Evolutionary conservation across 176 grass and related monocot genomes (phyloP).

Genomic region (Themeda triandra): DNA sequence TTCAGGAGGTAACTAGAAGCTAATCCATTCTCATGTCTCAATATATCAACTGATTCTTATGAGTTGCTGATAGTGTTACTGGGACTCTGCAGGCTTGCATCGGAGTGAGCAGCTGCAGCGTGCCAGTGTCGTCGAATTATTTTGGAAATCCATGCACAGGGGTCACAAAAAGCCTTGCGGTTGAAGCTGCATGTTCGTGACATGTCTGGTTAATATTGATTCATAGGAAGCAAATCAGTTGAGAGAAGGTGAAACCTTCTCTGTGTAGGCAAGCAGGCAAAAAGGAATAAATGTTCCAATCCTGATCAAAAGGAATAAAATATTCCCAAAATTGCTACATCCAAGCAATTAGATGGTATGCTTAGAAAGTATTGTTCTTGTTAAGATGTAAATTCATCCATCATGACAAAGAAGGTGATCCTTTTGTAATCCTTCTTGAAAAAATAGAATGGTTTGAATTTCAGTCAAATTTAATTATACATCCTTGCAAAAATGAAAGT

Average conservation of each 20-base stretch:
- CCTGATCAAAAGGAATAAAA: slow-evolving; percentile 33
- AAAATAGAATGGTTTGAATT: neutral
- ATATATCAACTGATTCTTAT: neutral
- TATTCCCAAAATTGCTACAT: neutral
- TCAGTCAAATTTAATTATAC: neutral
- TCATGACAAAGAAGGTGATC: slow-evolving; percentile 24
- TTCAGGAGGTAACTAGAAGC: slow-evolving; percentile 67
- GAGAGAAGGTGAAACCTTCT: slow-evolving; percentile 41
- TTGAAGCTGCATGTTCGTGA: slow-evolving; percentile 93
- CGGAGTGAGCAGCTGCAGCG: slow-evolving; percentile 61
- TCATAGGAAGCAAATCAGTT: slow-evolving; percentile 30
- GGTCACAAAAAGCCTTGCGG: slow-evolving; percentile 75
- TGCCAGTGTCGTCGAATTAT: slow-evolving; percentile 60
- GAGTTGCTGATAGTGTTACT: slow-evolving; percentile 12
- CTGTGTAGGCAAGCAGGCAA: slow-evolving; percentile 35
- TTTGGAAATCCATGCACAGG: slow-evolving; percentile 86
- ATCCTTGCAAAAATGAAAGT: neutral
- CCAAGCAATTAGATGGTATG: slow-evolving; percentile 17
- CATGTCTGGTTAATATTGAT: slow-evolving; percentile 20
- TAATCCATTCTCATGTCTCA: slow-evolving; percentile 13
- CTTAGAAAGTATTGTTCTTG: slow-evolving; percentile 21
- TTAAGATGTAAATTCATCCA: slow-evolving; percentile 16
- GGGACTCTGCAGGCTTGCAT: slow-evolving; percentile 63
- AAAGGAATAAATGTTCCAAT: slow-evolving; percentile 44
- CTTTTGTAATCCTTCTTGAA: slow-evolving; percentile 1